Conservation (phyloP, 495 filamentous ascomycete genomes). For the Oleoguttula mirabilis region DNA sequence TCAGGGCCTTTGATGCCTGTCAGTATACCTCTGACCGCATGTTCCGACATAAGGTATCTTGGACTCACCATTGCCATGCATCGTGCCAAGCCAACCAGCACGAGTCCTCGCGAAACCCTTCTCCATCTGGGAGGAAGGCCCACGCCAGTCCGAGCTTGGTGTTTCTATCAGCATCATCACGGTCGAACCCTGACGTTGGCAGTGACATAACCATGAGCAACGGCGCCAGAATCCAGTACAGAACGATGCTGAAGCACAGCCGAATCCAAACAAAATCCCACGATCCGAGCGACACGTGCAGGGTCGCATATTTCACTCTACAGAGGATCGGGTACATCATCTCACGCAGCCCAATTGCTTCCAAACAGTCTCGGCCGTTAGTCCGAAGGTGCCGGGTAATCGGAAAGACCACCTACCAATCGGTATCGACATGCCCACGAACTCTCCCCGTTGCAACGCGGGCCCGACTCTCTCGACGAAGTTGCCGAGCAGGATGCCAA, state of each 20-base stretch:
- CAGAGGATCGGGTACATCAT: conserved; percentile 93
- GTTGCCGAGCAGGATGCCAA: conserved; percentile 65
- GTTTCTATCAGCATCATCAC: too few relatives aligned
- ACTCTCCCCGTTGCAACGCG: conserved; percentile 54
- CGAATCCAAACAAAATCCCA: conserved; percentile 64
- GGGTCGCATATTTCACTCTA: conserved; percentile 66
- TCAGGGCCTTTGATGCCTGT: too few relatives aligned
- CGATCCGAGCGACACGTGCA: conserved; percentile 54
- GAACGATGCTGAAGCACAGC: conserved; percentile 58
- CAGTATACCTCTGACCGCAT: too few relatives aligned
- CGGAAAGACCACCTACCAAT: too few relatives aligned
- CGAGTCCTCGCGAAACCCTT: conserved; percentile 53
- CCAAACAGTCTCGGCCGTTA: too few relatives aligned
- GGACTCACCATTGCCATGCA: conserved; percentile 91
- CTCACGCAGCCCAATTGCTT: conserved; percentile 62
- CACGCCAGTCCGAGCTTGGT: conserved; percentile 56
- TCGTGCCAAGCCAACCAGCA: conserved; percentile 64
- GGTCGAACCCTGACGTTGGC: too few relatives aligned
- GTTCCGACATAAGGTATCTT: too few relatives aligned
- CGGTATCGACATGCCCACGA: conserved; percentile 60
- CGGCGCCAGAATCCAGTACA: conserved; percentile 79
- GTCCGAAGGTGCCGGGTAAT: too few relatives aligned
- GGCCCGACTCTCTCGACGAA: conserved; percentile 50
- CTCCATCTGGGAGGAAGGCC: conserved; percentile 69
- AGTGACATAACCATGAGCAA: conserved; percentile 51